Base-by-base conservation (phyloP, 1,284 basidiomycete genomes). In the Rhodotorula sp. region DNA sequence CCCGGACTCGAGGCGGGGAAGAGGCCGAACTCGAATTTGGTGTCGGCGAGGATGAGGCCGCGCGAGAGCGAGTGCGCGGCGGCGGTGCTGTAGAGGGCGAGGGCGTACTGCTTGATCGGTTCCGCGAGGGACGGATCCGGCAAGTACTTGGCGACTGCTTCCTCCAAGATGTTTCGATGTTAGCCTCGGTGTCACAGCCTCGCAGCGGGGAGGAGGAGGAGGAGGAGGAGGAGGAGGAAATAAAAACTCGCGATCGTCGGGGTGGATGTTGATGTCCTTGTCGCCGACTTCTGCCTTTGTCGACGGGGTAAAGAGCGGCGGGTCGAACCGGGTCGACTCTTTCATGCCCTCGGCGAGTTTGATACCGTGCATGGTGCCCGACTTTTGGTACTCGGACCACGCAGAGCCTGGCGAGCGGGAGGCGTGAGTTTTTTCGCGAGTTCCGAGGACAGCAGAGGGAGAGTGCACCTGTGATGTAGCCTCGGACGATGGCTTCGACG, bases 251-350 rank as follows among this genome's bases (percentile, higher is more conserved):
- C 93, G 91, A 86, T 88, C 86, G 77, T 91, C 89, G 1, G 94
- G 93, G 65, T 95, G 93, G 75, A 99, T 97, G 81, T 99, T 99
- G 81, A 98, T 95, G 81, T 99, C 96, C 80, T 99, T 95, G 54
- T 87, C 86, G 10, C 97, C 97, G 79, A 92, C 89, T 70, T 95
- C 94, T 0, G 96, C 97, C 81, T 99, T 99, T 16, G 96, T 99
- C 1, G 92, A 96, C 0, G 97, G 97, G 0, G 97, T 99, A 80
- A 99, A 97, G 59, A 98, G 83, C 0, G 96, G 92, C 77, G 90
- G 84, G 12, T 89, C 87, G 43, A 97, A 84, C 79, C 90, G 89
- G 76, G 91, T 85, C 12, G 90, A 92, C 84, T 99, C 96, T n/a
- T 90, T 84, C 39, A 98, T 84, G 12, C 90, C 92, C 3, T 86